These are phyloP conservation scores for Chrysosporium keratinophilum DNA, from an alignment of 2,329 filamentous ascomycete species.

Conservation along the genomic window DNA sequence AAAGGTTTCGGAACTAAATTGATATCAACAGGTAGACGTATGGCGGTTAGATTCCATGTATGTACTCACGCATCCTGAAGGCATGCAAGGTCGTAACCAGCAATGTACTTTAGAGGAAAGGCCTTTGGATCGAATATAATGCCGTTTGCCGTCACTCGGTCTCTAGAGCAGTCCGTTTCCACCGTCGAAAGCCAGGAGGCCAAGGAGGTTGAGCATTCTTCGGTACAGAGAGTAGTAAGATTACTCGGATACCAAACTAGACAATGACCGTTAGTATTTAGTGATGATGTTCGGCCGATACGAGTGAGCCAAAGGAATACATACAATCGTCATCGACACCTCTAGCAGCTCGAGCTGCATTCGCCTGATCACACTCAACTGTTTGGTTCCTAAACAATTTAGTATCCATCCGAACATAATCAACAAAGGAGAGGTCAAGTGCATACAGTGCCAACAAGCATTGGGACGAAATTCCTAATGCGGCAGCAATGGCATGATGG, in stretches of 20 bases:
- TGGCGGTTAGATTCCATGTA: neutral
- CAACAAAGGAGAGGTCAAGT: neutral
- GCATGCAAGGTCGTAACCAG: slow-evolving; percentile 16
- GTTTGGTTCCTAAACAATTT: slow-evolving; percentile 15
- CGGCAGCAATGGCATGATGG: slow-evolving; percentile 10
- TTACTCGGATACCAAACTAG: slow-evolving; percentile 17
- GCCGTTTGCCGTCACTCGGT: slow-evolving; percentile 13
- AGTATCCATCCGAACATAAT: neutral
- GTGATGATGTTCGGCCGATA: too few relatives aligned
- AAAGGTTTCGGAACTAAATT: slow-evolving; percentile 15
- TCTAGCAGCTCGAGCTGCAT: slow-evolving; percentile 15
- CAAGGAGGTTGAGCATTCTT: slow-evolving; percentile 13
- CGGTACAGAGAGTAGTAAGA: slow-evolving; percentile 15
- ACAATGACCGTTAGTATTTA: slow-evolving; percentile 2
- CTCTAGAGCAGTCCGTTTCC: slow-evolving; percentile 13
- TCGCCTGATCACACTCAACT: slow-evolving; percentile 15
- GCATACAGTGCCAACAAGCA: slow-evolving; percentile 17
- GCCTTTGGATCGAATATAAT: slow-evolving; percentile 15
- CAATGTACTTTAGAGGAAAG: slow-evolving; percentile 16
- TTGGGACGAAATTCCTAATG: slow-evolving; percentile 14
- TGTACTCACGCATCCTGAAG: slow-evolving; percentile 14
- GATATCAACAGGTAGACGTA: slow-evolving; percentile 1
- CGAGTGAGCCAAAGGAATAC: neutral
- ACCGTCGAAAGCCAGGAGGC: slow-evolving; percentile 15
- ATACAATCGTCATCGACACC: slow-evolving; percentile 16